A percentile compares a stretch with the other conserved stretches of the same genome.
These are phyloP conservation scores for Talaromyces sp. DNA, from an alignment of 2,329 filamentous ascomycete species.

Conservation along the genomic window DNA sequence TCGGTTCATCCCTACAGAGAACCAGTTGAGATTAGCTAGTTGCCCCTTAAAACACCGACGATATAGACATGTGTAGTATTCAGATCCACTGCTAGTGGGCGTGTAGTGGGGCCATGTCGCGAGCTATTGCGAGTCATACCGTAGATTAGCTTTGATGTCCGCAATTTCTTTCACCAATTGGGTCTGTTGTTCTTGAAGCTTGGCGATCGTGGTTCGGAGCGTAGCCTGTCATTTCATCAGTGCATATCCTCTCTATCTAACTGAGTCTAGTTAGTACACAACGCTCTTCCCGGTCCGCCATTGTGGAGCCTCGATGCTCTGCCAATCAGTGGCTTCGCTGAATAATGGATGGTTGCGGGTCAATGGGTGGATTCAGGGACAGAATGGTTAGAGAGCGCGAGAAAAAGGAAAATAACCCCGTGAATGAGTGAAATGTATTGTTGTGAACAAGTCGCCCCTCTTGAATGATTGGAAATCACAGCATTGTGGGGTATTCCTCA, in stretches of 20 bases:
- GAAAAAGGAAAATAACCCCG: neutral
- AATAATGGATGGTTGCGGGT: conserved; percentile 13
- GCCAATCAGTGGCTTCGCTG: conserved; percentile 22
- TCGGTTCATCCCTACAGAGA: conserved; percentile 42
- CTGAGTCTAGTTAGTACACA: neutral
- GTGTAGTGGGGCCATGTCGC: neutral
- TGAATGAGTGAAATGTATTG: neutral
- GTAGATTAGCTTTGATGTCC: conserved; percentile 38
- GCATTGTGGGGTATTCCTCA: no score
- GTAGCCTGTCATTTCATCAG: conserved; percentile 16
- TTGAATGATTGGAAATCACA: neutral
- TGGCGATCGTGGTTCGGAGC: conserved; percentile 30
- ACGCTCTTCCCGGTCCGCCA: conserved; percentile 3
- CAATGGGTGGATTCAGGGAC: neutral
- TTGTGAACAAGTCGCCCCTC: neutral
- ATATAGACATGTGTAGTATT: no score
- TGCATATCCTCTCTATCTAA: neutral
- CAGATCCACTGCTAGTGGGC: neutral
- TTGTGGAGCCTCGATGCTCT: neutral
- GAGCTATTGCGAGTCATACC: conserved; percentile 29
- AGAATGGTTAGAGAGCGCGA: neutral
- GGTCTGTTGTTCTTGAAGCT: conserved; percentile 53
- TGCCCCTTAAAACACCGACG: neutral
- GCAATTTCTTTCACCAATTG: conserved; percentile 38
- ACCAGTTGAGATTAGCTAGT: neutral